These are phyloP conservation scores for Colletotrichum plurivorum DNA, from an alignment of 2,329 filamentous ascomycete genomes.

Conservation along the genomic window DNA sequence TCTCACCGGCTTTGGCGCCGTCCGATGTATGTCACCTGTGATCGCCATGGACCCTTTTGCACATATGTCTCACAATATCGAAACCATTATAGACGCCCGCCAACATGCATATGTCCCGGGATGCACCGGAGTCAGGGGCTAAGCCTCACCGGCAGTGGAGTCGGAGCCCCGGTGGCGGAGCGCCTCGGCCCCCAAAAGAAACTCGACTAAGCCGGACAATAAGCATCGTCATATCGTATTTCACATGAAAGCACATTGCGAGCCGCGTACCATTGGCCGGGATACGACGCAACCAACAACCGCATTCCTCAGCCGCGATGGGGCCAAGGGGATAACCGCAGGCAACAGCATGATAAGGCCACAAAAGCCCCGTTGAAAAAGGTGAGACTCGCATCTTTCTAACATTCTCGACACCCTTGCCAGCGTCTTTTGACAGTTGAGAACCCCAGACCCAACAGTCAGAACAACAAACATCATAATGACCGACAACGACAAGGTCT, in stretches of 20 bases:
- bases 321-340: constrained; percentile 7
- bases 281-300: constrained; percentile 15
- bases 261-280: constrained; percentile 20
- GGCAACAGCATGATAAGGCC: background rate
- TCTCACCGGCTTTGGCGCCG: too few relatives aligned
- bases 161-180: constrained; percentile 25
- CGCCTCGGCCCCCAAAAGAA: background rate
- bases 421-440: too few relatives aligned
- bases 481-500: constrained; percentile 12
- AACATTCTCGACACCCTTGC: too few relatives aligned
- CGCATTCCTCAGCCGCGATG: constrained; percentile 1
- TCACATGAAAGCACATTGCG: background rate
- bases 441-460: too few relatives aligned
- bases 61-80: background rate
- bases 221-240: background rate
- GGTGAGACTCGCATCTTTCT: too few relatives aligned
- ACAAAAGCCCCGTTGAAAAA: too few relatives aligned
- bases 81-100: background rate
- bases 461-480: background rate
- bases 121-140: constrained; percentile 3
- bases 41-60: background rate
- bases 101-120: background rate
- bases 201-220: constrained; percentile 11
- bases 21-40: too few relatives aligned
- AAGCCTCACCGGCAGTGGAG: background rate